Evolutionary conservation across 2,329 filamentous ascomycete genomes (phyloP).

Genomic region (Colletotrichum melonis): DNA sequence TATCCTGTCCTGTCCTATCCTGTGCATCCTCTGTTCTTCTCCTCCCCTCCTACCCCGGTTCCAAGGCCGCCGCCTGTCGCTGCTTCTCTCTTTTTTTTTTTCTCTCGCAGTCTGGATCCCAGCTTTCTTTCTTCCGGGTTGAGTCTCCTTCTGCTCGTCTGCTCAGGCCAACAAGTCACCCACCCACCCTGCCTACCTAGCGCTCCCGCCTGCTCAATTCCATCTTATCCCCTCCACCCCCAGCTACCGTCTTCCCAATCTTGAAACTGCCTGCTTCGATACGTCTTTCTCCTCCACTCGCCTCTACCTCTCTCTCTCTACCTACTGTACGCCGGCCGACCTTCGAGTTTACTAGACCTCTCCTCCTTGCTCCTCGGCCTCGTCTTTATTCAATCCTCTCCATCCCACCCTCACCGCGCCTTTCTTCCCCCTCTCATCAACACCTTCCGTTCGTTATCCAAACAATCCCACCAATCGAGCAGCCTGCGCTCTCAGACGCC

Average conservation of each 20-base stretch:
- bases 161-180: constrained; percentile 28
- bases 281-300: constrained; percentile 20
- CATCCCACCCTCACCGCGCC: constrained; percentile 2
- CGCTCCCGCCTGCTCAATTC: constrained; percentile 33
- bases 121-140: background rate
- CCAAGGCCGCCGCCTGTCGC: constrained; percentile 20
- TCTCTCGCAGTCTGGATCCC: background rate
- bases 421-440: background rate
- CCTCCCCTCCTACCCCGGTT: constrained; percentile 5
- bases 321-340: background rate
- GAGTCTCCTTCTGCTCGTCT: constrained; percentile 1
- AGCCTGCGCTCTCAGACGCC: constrained; percentile 15
- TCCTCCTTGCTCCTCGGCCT: constrained; percentile 28
- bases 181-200: constrained; percentile 12
- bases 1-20: background rate
- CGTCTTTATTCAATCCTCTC: constrained; percentile 3
- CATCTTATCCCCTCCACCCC: constrained; percentile 37
- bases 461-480: background rate
- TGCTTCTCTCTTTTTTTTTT: background rate
- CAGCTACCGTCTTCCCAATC: constrained; percentile 30
- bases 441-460: constrained; percentile 15
- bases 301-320: constrained; percentile 3
- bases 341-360: constrained; percentile 22
- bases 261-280: constrained; percentile 30
- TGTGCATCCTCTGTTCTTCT: background rate